Percentiles rank a stretch among this genome's conserved stretches.
phyloP scores from a whole-genome alignment of 768 basidiomycete species.

The Trametes coccinea region DNA sequence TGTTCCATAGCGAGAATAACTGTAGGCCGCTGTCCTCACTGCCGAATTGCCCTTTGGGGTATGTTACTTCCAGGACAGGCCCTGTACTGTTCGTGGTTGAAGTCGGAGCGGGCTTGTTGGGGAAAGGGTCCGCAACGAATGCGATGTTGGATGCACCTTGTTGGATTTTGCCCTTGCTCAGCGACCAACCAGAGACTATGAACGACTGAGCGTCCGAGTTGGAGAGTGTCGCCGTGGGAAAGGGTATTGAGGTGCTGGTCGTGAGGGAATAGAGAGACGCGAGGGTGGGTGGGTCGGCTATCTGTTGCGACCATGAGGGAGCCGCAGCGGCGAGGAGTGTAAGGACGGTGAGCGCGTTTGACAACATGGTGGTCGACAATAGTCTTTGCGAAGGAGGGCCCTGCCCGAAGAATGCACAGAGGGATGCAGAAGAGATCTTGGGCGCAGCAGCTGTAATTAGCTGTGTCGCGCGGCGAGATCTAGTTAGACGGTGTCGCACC shows the following conservation, averaged over 20 bases:
- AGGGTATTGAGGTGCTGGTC: conserved; percentile 63
- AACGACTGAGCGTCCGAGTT: conserved; percentile 50
- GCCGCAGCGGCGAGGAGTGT: conserved; percentile 13
- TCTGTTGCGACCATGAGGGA: conserved; percentile 15
- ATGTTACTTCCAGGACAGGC: conserved; percentile 59
- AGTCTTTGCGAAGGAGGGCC: conserved; percentile 6
- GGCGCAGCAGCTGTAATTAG: conserved; percentile 4
- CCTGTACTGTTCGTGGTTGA: conserved; percentile 16
- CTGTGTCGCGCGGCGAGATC: background rate
- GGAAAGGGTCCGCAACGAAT: conserved; percentile 71
- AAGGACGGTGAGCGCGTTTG: conserved; percentile 6
- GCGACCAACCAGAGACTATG: conserved; percentile 58
- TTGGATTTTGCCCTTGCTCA: conserved; percentile 61
- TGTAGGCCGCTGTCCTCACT: conserved; percentile 65
- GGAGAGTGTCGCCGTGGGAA: conserved; percentile 61
- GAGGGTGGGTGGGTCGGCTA: conserved; percentile 30
- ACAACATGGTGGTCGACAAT: conserved; percentile 12
- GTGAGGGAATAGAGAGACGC: conserved; percentile 55
- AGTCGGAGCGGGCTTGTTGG: conserved; percentile 42
- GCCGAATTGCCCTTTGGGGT: conserved; percentile 60
- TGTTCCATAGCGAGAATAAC: conserved; percentile 69
- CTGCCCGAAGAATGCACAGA: conserved; percentile 18
- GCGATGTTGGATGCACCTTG: conserved; percentile 54
- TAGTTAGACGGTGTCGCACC: background rate
- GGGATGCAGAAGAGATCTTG: background rate